A percentile compares a stretch with the other conserved stretches of the same genome.
Conservation (phyloP, 2,329 filamentous ascomycete species). For the Colletotrichum nymphaeae region DNA sequence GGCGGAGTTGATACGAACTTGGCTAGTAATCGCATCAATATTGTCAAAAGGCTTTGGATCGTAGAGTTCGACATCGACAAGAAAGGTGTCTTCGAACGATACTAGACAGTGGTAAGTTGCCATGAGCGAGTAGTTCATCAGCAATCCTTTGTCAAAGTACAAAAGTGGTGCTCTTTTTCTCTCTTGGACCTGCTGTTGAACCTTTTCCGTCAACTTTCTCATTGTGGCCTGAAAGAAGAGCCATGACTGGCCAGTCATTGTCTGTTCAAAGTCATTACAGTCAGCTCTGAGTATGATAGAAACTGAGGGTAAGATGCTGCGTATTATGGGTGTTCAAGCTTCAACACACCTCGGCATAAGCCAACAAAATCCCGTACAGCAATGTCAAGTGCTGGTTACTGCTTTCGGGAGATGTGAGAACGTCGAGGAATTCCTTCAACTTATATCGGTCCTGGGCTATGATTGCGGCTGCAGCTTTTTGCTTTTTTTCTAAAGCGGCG, state of each 20-base stretch:
- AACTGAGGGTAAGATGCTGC: neutral
- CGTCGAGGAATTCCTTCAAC: constrained; percentile 6
- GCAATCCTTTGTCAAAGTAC: constrained; percentile 15
- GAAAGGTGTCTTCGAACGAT: constrained; percentile 3
- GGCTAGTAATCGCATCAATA: constrained; percentile 4
- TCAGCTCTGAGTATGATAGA: neutral
- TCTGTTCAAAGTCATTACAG: neutral
- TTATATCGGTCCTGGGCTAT: neutral
- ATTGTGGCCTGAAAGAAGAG: neutral
- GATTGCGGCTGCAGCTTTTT: constrained; percentile 11
- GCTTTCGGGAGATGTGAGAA: constrained; percentile 2
- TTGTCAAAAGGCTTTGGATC: constrained; percentile 6
- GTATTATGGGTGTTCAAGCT: neutral
- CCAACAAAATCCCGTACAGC: constrained; percentile 16
- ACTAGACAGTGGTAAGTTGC: neutral
- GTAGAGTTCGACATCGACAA: constrained; percentile 12
- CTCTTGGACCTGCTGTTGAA: neutral
- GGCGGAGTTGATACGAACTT: constrained; percentile 17
- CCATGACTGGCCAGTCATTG: constrained; percentile 22
- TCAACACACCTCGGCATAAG: constrained; percentile 9
- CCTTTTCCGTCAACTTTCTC: neutral
- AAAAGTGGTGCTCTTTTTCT: neutral
- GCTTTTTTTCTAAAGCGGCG: neutral
- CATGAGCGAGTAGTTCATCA: constrained; percentile 16
- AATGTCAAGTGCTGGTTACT: constrained; percentile 19